Base-by-base conservation (phyloP, 495 filamentous ascomycete species). In the Aspergillus carlsbadensis region DNA sequence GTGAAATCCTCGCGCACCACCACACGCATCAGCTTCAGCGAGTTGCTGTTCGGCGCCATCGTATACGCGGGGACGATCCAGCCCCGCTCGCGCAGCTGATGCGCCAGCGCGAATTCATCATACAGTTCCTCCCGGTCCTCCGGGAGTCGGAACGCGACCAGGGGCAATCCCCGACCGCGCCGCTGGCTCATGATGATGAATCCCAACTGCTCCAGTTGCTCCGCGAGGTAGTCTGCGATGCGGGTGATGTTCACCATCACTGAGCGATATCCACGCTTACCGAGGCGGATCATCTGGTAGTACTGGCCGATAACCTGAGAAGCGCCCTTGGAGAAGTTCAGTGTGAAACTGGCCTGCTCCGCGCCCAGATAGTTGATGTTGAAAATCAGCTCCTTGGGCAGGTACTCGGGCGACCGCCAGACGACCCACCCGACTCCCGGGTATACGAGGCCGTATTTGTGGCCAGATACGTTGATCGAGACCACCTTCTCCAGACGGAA, bases 361-460 rank as follows among this genome's bases (percentile, higher is more conserved):
- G 92, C 90, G 52, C 92, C 92, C 3, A 96, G 86, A 69, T 96
- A 96, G 76, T 96, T 96, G 80, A 96, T 95, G 81, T 95, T 96
- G 83, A 96, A 96, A 63, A 96, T 90, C 33, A 96, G 85, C 66
- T 96, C 92, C 70, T 92, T 78, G 20, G 91, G 91, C 0, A 96
- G 80, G 70, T 78, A 96, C 67, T 94, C 85, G 5, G 90, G 87
- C 29, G 87, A 81, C 31, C 91, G 83, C 91, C 91, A 96, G 58
- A 96, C 79, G 15, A 92, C 86, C 92, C 92, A 96, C 59, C 92
- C 92, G 29, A 96, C 89, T 68, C 92, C 92, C 6, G 91, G 91
- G 70, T 96, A 96, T 52, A 77, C 85, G 48, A 78, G 70, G 41
- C 85, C 82, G 63, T 93, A 92, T 75, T 96, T 96, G 76, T 96